Evolutionary conservation across 2,329 filamentous ascomycete species (phyloP), one percentile per base, ranked within the genome.

Genomic region (Penicillium sp.): DNA sequence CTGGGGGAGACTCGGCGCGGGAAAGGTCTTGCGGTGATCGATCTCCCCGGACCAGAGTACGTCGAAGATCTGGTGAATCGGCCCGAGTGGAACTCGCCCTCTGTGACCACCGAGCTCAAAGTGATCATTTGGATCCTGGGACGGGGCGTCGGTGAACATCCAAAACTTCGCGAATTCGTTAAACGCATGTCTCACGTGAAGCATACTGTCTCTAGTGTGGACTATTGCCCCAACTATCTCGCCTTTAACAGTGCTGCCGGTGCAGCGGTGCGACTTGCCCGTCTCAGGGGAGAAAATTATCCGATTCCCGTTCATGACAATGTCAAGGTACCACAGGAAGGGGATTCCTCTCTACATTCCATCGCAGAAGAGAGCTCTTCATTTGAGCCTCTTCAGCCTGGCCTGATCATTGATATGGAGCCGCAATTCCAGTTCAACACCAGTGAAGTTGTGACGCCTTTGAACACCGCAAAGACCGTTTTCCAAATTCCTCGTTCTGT

Each of bases 111-210:
- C 5, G 80, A 84, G 42, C 67, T 96, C 39, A 73, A 77, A 39
- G 77, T 78, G 36, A 79, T 94, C 42, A 80, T 93, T 57, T 98
- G 93, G 91, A 83, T 88, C 25, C 76, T 96, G 26, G 88, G 88
- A 0, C 75, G 77, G 4, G 82, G 79, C 3, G 76, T 97, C 11
- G 73, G 77, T 5, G 72, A 77, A 3, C 79, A 93, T 64, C 61
- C 77, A 9, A 75, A 75, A 24, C 68, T 98, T 13, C 76, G 78
- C 47, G 69, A 78, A 2, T 95, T 95, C 63, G 88, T 94, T 67
- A 60, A 76, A 27, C 74, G 78, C 33, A 79, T 81, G 55, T 65
- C 73, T 2, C 62, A 79, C 12, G 67, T 87, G 33, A 78, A 85
- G 64, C 93, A 98, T 66, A 73, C 91, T 39, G 76, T 98, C 12